Percentiles rank a stretch among this genome's conserved stretches.
phyloP scores from a whole-genome alignment of 2,329 filamentous ascomycete species.

The Fusarium siculi region DNA sequence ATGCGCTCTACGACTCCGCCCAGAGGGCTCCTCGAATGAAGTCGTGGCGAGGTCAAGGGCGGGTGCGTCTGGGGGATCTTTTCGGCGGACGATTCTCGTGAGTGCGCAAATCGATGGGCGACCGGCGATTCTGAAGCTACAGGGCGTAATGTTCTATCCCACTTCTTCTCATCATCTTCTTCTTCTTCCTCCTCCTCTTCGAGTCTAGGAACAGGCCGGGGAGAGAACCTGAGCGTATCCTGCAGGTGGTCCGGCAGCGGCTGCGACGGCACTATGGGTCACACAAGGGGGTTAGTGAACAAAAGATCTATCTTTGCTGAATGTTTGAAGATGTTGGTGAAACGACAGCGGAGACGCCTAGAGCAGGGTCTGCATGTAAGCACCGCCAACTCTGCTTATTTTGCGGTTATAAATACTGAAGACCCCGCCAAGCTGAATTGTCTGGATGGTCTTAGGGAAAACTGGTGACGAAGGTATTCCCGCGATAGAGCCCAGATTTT shows the following conservation, averaged over 20 bases:
- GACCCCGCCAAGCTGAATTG: not conserved
- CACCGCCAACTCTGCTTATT: not conserved
- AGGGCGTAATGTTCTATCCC: slow-evolving; percentile 64
- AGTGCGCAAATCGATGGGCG: slow-evolving; percentile 59
- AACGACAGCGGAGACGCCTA: slow-evolving; percentile 29
- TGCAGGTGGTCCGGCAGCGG: slow-evolving; percentile 66
- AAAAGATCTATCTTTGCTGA: slow-evolving; percentile 26
- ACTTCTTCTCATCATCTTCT: slow-evolving; percentile 59
- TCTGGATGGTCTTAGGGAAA: slow-evolving; percentile 1
- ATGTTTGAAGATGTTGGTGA: slow-evolving; percentile 34
- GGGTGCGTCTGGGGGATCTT: slow-evolving; percentile 55
- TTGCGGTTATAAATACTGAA: not conserved
- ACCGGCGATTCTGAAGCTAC: slow-evolving; percentile 54
- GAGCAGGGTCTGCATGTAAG: slow-evolving; percentile 19
- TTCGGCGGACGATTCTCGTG: slow-evolving; percentile 68
- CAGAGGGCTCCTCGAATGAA: slow-evolving; percentile 56
- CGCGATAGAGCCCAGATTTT: slow-evolving; percentile 33
- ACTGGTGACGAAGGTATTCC: slow-evolving; percentile 40
- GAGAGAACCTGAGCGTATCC: slow-evolving; percentile 63
- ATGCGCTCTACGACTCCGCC: slow-evolving; percentile 61
- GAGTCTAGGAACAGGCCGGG: slow-evolving; percentile 61
- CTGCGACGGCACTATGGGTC: slow-evolving; percentile 66
- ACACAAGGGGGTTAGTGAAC: slow-evolving; percentile 42
- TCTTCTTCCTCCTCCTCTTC: slow-evolving; percentile 66
- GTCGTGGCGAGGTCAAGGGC: slow-evolving; percentile 50